These are phyloP conservation scores for Styphnolobium japonicum DNA, from an alignment of 306 rosid genomes.

Conservation along the genomic window DNA sequence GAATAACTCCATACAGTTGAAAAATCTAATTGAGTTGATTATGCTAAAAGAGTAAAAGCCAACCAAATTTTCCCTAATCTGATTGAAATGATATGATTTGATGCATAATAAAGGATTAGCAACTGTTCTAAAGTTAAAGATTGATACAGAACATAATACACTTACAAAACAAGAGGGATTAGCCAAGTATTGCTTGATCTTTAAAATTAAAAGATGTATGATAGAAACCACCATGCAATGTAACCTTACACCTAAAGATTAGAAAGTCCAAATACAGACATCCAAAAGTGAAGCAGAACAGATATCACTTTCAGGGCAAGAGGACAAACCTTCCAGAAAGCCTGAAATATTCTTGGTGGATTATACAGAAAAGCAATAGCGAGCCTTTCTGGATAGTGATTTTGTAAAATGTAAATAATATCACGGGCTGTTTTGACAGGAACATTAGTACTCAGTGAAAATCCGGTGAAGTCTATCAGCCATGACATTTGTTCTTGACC, in stretches of 20 bases:
- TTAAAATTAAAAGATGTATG: constrained; percentile 14
- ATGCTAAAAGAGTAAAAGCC: background rate
- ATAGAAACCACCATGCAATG: constrained; percentile 4
- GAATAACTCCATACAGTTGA: background rate
- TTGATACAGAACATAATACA: background rate
- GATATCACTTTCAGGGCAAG: background rate
- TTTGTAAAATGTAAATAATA: constrained; percentile 70
- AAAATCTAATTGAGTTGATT: background rate
- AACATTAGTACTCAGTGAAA: constrained; percentile 49
- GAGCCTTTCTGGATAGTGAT: constrained; percentile 94
- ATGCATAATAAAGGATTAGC: background rate
- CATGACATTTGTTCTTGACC: constrained; percentile 92
- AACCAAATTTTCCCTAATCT: background rate
- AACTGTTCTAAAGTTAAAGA: background rate
- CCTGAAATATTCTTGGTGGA: constrained; percentile 90
- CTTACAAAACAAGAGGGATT: background rate
- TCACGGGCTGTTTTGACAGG: constrained; percentile 73
- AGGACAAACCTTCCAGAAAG: constrained; percentile 76
- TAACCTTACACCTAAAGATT: background rate
- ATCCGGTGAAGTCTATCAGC: constrained; percentile 87
- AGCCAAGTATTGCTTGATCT: background rate
- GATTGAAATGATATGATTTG: background rate
- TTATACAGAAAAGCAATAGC: constrained; percentile 66
- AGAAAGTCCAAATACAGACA: background rate
- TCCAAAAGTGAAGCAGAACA: background rate